Percentiles rank a stretch among this genome's conserved stretches.
These are phyloP conservation scores for Erythrobasidium yunnanense DNA, from an alignment of 768 basidiomycete species.

Conservation along the genomic window DNA sequence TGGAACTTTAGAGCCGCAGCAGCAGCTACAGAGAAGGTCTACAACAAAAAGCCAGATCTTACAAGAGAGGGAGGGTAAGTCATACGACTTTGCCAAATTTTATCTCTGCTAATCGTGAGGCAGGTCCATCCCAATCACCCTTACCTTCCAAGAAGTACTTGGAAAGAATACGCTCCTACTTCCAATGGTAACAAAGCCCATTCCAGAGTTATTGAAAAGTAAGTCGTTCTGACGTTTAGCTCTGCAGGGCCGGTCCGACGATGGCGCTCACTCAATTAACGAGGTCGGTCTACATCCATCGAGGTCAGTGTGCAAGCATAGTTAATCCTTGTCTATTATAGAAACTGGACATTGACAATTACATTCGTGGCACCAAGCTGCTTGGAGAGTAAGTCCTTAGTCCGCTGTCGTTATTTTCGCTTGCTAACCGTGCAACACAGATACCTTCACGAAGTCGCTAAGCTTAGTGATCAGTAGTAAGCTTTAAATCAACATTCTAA, in stretches of 20 bases:
- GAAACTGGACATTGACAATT: slow-evolving; percentile 84
- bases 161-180: slow-evolving; percentile 76
- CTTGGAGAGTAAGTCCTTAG: slow-evolving; percentile 50
- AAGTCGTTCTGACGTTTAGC: too few species aligned
- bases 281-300: too few species aligned
- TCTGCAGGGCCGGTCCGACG: too few species aligned
- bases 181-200: slow-evolving; percentile 44
- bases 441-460: slow-evolving; percentile 67
- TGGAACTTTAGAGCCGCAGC: slow-evolving; percentile 88
- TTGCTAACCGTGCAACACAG: too few species aligned
- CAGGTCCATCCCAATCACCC: slow-evolving; percentile 44
- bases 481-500: too few species aligned
- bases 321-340: slow-evolving; percentile 12
- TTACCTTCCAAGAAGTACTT: slow-evolving; percentile 81
- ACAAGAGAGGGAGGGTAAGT: slow-evolving; percentile 81
- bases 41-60: slow-evolving; percentile 63
- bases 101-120: not conserved
- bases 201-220: too few species aligned
- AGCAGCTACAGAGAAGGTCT: slow-evolving; percentile 48
- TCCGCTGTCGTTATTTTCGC: not conserved
- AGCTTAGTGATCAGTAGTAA: not conserved
- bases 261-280: slow-evolving; percentile 71
- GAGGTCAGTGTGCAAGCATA: not conserved
- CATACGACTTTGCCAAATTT: not conserved
- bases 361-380: slow-evolving; percentile 50